Evolutionary conservation across 2,329 filamentous ascomycete genomes (phyloP).

Genomic region (Fusarium sp.): DNA sequence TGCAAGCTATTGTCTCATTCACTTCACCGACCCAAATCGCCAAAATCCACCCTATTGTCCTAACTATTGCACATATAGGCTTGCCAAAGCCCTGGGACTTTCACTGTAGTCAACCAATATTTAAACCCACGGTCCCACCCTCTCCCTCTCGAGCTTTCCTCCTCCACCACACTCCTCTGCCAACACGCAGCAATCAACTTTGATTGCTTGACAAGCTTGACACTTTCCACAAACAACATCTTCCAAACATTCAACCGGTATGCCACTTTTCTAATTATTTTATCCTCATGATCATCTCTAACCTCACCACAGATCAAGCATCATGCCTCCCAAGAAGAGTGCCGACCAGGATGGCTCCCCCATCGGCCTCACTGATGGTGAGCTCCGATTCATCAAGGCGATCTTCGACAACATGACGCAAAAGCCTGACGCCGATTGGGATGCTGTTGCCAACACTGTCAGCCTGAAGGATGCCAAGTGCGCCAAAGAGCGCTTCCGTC

Average conservation of each 20-base stretch:
- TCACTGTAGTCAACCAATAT: neutral
- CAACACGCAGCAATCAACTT: neutral
- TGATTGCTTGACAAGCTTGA: neutral
- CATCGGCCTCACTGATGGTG: constrained; percentile 47
- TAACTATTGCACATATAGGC: neutral
- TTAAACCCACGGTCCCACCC: neutral
- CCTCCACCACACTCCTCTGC: constrained; percentile 3
- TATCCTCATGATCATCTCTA: neutral
- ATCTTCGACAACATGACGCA: constrained; percentile 55
- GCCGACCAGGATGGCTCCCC: constrained; percentile 32
- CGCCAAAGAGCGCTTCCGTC: constrained; percentile 55
- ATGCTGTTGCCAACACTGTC: constrained; percentile 49
- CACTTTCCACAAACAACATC: neutral
- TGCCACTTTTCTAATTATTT: neutral
- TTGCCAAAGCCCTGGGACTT: neutral
- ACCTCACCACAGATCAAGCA: constrained; percentile 7
- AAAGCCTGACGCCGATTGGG: constrained; percentile 55
- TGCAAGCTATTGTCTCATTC: constrained; percentile 1
- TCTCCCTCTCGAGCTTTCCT: constrained; percentile 13
- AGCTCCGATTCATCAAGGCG: constrained; percentile 54
- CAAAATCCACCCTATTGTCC: neutral
- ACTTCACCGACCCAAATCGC: neutral
- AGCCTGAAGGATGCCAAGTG: constrained; percentile 55
- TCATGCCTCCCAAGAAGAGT: constrained; percentile 50
- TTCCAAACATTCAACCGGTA: neutral